Base-by-base conservation (phyloP, 192 early-diverging fungal genomes). In the Helicostylum pulchrum region DNA sequence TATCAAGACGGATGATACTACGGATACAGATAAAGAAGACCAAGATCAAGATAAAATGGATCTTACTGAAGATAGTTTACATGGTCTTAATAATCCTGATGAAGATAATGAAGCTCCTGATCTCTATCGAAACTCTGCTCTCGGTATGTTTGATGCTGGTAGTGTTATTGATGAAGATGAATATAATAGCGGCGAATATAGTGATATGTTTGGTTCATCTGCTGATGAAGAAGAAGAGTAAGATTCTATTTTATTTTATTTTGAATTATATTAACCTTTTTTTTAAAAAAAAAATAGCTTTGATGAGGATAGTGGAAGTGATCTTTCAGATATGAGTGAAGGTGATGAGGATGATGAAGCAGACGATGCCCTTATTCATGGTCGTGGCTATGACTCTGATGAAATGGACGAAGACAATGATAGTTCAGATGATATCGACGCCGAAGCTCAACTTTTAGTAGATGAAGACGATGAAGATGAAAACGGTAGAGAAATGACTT, bases 71-170 rank as follows among this genome's bases (percentile, higher is more conserved):
- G 86, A 85, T 64, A 84, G 79, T 46, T 20, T 32, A 21, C 7
- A 57, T 57, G 9, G 32, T 17, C 36, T 45, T 1, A 20, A 31
- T 23, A 21, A 15, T 44, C 36, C 82, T 50, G 82, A 81, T 43
- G 65, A 57, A 4, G 53, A 56, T 17, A 60, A 73, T 12, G 49
- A 50, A 44, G 84, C 95, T 10, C 84, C 90, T 20, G 87, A 93
- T 62, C 72, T 94, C 4, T 93, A 91, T 71, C 83, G 89, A 43
- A 90, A 90, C 51, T 94, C 92, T 14, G 83, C 91, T 1, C 80
- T 95, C 7, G 90, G 90, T 23, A 88, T 93, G 82, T 86, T 87
- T 61, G 86, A 90, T 70, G 86, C 84, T 21, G 82, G 85, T 48
- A 87, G 83, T 15, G 86, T 92, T 39, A 86, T 83, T 55, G 83